phyloP scores from a whole-genome alignment of 768 basidiomycete genomes.

The Pisolithus orientalis region DNA sequence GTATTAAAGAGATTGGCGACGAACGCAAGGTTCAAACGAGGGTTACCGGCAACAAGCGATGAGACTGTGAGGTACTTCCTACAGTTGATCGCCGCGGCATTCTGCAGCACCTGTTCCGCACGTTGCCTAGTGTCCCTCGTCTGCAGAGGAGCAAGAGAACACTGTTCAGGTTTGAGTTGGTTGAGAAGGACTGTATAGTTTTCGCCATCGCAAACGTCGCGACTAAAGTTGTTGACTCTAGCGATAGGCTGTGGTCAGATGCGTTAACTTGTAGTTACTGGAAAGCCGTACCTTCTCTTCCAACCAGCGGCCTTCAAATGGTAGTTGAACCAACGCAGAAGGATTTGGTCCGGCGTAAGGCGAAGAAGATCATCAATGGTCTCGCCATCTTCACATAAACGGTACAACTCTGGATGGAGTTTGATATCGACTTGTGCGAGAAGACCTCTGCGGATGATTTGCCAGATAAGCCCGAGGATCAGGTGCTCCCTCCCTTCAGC shows the following conservation, averaged over 20 bases:
- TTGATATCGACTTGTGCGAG: slow-evolving; percentile 97
- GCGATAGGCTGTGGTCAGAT: neutral
- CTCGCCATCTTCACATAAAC: slow-evolving; percentile 94
- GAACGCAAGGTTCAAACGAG: slow-evolving; percentile 95
- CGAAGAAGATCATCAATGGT: slow-evolving; percentile 93
- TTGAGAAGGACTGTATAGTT: slow-evolving; percentile 96
- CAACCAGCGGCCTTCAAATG: slow-evolving; percentile 95
- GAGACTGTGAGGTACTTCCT: slow-evolving; percentile 92
- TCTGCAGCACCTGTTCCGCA: slow-evolving; percentile 91
- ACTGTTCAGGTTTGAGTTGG: slow-evolving; percentile 91
- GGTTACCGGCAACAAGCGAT: slow-evolving; percentile 90
- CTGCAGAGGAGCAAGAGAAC: slow-evolving; percentile 86
- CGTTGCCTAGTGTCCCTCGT: slow-evolving; percentile 76
- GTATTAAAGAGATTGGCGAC: slow-evolving; percentile 99
- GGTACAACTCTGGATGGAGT: slow-evolving; percentile 93
- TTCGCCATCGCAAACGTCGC: slow-evolving; percentile 95
- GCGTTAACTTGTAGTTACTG: neutral
- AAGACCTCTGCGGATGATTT: slow-evolving; percentile 91
- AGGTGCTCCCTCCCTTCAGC: slow-evolving; percentile 93
- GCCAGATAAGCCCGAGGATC: slow-evolving; percentile 98
- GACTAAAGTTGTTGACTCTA: slow-evolving; percentile 96
- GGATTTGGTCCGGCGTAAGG: slow-evolving; percentile 93
- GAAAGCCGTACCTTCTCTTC: slow-evolving; percentile 59
- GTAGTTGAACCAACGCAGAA: slow-evolving; percentile 99
- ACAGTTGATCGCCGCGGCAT: slow-evolving; percentile 90